phyloP scores from a whole-genome alignment of 352 stramenopile species.

The Pythium aquatile region DNA sequence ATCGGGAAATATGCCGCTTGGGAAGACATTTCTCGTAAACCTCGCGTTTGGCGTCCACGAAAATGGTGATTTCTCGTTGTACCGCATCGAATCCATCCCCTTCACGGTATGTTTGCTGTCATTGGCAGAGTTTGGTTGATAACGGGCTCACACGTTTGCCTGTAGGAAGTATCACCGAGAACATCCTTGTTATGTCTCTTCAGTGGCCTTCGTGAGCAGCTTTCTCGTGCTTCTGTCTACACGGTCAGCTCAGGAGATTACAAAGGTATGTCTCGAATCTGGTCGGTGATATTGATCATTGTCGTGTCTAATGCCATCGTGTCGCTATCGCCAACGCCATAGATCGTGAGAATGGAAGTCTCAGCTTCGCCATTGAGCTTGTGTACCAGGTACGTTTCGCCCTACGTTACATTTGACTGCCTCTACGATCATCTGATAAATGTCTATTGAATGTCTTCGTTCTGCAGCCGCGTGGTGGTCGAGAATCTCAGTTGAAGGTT shows the following conservation, averaged over 20 bases:
- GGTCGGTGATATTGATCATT: neutral
- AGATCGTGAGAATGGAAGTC: slow-evolving; percentile 56
- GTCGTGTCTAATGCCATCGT: neutral
- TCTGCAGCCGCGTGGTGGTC: slow-evolving; percentile 27
- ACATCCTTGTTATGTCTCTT: slow-evolving; percentile 58
- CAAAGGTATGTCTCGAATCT: slow-evolving; percentile 40
- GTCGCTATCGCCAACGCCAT: neutral
- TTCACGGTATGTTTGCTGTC: slow-evolving; percentile 54
- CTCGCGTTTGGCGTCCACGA: slow-evolving; percentile 60
- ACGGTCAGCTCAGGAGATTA: slow-evolving; percentile 60
- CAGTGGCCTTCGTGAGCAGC: slow-evolving; percentile 42
- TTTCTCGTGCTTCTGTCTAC: slow-evolving; percentile 53
- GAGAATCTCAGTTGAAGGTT: slow-evolving; percentile 47
- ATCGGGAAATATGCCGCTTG: slow-evolving; percentile 49
- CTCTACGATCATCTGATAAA: neutral
- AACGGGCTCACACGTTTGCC: neutral
- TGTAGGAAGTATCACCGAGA: slow-evolving; percentile 55
- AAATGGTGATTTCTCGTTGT: slow-evolving; percentile 75
- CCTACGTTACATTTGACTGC: neutral
- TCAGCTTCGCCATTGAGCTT: slow-evolving; percentile 57
- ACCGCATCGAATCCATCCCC: slow-evolving; percentile 58
- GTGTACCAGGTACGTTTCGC: slow-evolving; percentile 38
- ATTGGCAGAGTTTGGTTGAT: too few relatives aligned
- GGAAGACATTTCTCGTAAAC: slow-evolving; percentile 67
- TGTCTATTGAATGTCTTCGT: neutral